These are phyloP conservation scores for Pseudozyma thailandica DNA, from an alignment of 1,284 basidiomycete species.

Conservation along the genomic window DNA sequence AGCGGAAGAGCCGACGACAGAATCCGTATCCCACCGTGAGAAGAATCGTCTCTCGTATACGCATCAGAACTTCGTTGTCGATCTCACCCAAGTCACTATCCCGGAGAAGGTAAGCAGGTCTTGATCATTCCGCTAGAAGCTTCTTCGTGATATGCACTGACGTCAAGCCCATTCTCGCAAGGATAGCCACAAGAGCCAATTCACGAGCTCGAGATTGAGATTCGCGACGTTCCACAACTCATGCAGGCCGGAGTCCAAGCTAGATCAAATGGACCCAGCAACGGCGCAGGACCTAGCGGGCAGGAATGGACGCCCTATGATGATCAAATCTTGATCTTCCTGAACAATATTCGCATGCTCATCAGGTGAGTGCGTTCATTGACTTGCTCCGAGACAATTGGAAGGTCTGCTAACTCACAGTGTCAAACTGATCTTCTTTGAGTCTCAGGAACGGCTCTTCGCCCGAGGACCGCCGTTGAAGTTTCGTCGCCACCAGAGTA, in stretches of 20 bases:
- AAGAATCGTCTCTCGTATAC: conserved; percentile 93
- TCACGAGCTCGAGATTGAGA: conserved; percentile 74
- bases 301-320: conserved; percentile 64
- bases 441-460: conserved; percentile 13
- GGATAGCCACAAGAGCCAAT: conserved; percentile 54
- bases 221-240: conserved; percentile 71
- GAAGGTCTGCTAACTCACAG: background rate
- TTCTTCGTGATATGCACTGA: background rate
- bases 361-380: conserved; percentile 47
- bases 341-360: conserved; percentile 65
- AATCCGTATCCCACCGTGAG: conserved; percentile 71
- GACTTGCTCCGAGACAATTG: background rate
- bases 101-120: conserved; percentile 47
- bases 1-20: conserved; percentile 60
- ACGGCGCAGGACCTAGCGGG: conserved; percentile 5
- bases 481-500: background rate
- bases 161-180: conserved; percentile 3
- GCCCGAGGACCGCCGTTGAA: conserved; percentile 20
- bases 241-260: conserved; percentile 67
- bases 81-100: conserved; percentile 85
- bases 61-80: conserved; percentile 90
- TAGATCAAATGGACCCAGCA: conserved; percentile 11
- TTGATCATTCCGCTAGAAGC: background rate
- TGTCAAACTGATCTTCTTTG: background rate
- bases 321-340: conserved; percentile 60